Base-by-base conservation (phyloP, 805 yeast species). In the Kodamaea leandrae region DNA sequence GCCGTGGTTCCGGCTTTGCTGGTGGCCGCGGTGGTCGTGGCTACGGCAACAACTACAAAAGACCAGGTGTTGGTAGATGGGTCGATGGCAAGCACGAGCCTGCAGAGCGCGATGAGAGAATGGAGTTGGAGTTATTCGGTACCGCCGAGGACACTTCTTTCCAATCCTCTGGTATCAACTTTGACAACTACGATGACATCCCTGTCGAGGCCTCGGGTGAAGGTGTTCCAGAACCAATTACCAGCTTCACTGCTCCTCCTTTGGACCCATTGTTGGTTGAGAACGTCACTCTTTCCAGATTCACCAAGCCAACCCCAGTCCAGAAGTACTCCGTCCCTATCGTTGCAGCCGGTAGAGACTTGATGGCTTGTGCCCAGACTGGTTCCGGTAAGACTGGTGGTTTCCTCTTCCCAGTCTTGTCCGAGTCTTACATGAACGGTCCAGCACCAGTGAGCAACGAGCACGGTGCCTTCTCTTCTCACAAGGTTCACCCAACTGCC, bases 311-410 rank as follows among this genome's bases (percentile, higher is more conserved):
- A 61, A 93, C 99, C 25, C 99, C 96, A 38, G 96, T 87, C 44
- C 96, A 87, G 66, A 88, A 88, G 70, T 87, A 87, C 76, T 88
- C 96, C 33, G 84, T 88, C 50, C 96, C 96, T 52, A 87, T 88
- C 51, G 91, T 88, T 51, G 87, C 91, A 45, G 80, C 74, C 46
- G 88, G 90, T 57, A 80, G 96, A 70, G 96, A 87, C 69, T 77
- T 87, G 70, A 88, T 87, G 96, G 96, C 96, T 26, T 88, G 96
- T 79, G 96, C 96, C 45, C 96, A 88, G 75, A 87, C 96, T 54
- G 96, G 96, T 83, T 90, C 98, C 45, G 99, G 99, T 80, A 93
- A 93, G 75, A 93, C 99, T 62, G 99, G 98, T 78, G 99, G 99
- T 53, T 93, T 93, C 78, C 75, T 93, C 63, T 93, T 93, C 86